Evolutionary conservation across 2,329 filamentous ascomycete species (phyloP).

Genomic region (Akanthomyces uredinophilus): DNA sequence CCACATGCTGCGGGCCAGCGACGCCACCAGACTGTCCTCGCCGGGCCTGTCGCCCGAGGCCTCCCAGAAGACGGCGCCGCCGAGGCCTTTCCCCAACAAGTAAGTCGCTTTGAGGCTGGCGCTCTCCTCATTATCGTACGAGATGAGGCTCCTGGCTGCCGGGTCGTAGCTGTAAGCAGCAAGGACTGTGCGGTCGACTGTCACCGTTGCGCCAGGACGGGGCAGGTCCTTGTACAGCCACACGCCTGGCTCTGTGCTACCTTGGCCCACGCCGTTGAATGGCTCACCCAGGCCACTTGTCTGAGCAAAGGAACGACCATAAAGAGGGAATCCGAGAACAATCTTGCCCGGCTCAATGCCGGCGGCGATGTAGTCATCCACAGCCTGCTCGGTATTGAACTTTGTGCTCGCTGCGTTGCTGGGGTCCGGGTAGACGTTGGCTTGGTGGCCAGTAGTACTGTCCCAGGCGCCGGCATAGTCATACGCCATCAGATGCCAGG

Average conservation of each 20-base stretch:
- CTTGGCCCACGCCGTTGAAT: conserved; percentile 59
- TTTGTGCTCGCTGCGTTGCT: conserved; percentile 55
- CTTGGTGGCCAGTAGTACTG: conserved; percentile 56
- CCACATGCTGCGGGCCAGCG: conserved; percentile 42
- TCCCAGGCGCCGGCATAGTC: conserved; percentile 69
- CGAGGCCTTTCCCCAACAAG: conserved; percentile 55
- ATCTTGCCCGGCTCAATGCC: conserved; percentile 62
- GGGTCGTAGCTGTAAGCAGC: conserved; percentile 70
- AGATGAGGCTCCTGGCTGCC: conserved; percentile 55
- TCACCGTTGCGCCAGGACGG: conserved; percentile 48
- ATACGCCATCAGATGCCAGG: conserved; percentile 63
- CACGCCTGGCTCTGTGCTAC: conserved; percentile 54
- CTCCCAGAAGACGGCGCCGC: conserved; percentile 84
- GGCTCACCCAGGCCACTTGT: conserved; percentile 62
- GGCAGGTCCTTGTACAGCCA: conserved; percentile 74
- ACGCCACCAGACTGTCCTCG: conserved; percentile 52
- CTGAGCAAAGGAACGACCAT: conserved; percentile 68
- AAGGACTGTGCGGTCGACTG: conserved; percentile 50
- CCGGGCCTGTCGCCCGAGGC: conserved; percentile 59
- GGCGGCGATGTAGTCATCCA: conserved; percentile 45
- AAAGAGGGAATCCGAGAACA: conserved; percentile 70
- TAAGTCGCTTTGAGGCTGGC: conserved; percentile 59
- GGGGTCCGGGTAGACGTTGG: conserved; percentile 58
- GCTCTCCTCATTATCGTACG: conserved; percentile 60
- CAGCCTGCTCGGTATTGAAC: conserved; percentile 61